These are phyloP conservation scores for Didymella arachidicola DNA, from an alignment of 2,329 filamentous ascomycete species.

Conservation along the genomic window DNA sequence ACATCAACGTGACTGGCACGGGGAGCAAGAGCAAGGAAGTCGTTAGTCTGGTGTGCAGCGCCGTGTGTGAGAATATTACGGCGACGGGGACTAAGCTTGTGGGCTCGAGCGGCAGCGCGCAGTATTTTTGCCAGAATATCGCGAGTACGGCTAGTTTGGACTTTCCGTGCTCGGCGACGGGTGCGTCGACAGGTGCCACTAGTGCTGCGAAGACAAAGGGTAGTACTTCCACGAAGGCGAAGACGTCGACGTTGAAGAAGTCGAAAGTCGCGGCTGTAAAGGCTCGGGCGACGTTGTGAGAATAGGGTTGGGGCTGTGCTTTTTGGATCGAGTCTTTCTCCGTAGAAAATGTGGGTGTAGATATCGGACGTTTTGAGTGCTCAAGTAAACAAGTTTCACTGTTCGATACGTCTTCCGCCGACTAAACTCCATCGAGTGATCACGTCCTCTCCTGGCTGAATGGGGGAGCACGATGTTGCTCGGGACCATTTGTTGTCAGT, in stretches of 20 bases:
- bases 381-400: no score
- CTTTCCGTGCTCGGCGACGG: conserved; percentile 4
- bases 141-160: conserved; percentile 4
- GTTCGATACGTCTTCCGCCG: no score
- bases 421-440: no score
- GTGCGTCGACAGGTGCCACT: neutral
- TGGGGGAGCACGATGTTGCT: no score
- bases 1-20: conserved; percentile 64
- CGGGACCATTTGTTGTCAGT: no score
- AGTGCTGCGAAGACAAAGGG: neutral
- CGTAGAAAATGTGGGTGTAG: no score
- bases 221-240: neutral
- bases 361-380: no score
- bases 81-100: conserved; percentile 1
- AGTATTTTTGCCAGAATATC: conserved; percentile 4
- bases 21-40: conserved; percentile 57
- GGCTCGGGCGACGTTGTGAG: neutral
- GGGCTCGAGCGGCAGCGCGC: conserved; percentile 6
- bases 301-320: neutral
- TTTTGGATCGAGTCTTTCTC: neutral
- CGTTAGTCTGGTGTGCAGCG: conserved; percentile 53
- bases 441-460: no score
- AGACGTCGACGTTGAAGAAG: neutral
- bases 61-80: conserved; percentile 60
- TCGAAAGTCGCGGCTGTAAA: neutral